Evolutionary conservation across 495 filamentous ascomycete genomes (phyloP).

Genomic region (Immersiella caudata): DNA sequence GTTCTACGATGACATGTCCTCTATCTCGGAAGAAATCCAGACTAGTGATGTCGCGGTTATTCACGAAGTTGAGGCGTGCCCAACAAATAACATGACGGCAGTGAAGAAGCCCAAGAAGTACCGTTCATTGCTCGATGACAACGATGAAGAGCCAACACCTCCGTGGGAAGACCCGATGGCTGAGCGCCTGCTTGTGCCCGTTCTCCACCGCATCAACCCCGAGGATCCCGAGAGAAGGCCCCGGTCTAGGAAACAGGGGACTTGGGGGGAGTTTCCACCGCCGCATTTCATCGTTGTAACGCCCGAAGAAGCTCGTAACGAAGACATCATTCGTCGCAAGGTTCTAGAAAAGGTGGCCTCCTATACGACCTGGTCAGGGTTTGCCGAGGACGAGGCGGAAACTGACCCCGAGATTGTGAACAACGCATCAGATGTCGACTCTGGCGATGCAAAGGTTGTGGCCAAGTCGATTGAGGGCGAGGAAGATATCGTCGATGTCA

Average conservation of each 20-base stretch:
- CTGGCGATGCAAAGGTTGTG: conserved; percentile 68
- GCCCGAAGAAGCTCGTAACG: conserved; percentile 51
- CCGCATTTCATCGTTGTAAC: conserved; percentile 58
- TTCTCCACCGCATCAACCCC: conserved; percentile 64
- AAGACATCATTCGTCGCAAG: conserved; percentile 55
- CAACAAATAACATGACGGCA: conserved; percentile 77
- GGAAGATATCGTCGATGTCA: conserved; percentile 88
- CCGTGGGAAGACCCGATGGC: conserved; percentile 64
- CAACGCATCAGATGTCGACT: conserved; percentile 73
- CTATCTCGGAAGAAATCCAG: conserved; percentile 70
- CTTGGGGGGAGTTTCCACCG: conserved; percentile 30
- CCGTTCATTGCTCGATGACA: conserved; percentile 50
- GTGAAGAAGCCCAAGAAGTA: conserved; percentile 44
- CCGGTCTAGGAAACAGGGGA: conserved; percentile 28
- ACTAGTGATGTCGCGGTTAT: conserved; percentile 67
- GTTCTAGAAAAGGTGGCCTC: conserved; percentile 52
- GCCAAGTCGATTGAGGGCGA: conserved; percentile 82
- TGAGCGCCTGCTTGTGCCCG: conserved; percentile 74
- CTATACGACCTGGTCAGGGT: conserved; percentile 45
- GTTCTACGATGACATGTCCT: conserved; percentile 66
- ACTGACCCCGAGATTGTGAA: conserved; percentile 72
- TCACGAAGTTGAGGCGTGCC: conserved; percentile 76
- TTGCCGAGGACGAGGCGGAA: conserved; percentile 53
- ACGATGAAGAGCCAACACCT: conserved; percentile 60
- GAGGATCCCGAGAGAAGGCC: conserved; percentile 18